Evolutionary conservation across 768 basidiomycete species (phyloP).

Genomic region (Mycena indigotica): DNA sequence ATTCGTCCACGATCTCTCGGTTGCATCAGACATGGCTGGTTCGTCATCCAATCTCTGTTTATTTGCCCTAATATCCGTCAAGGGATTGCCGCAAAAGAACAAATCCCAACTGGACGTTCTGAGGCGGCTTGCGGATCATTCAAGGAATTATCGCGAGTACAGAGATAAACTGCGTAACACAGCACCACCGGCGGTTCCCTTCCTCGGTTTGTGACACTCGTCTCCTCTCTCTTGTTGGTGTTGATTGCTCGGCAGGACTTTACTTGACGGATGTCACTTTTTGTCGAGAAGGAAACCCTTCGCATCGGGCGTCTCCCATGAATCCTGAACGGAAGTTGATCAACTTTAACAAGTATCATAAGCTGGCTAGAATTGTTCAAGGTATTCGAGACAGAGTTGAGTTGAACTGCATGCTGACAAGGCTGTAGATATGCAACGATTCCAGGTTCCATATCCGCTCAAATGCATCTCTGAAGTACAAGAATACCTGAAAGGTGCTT

Average conservation of each 20-base stretch:
- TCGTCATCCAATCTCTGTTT: slow-evolving; percentile 36
- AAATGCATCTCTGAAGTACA: slow-evolving; percentile 91
- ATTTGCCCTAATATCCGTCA: neutral
- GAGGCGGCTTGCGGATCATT: slow-evolving; percentile 87
- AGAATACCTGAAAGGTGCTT: slow-evolving; percentile 69
- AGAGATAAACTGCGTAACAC: slow-evolving; percentile 84
- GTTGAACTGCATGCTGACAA: neutral
- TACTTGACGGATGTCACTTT: slow-evolving; percentile 94
- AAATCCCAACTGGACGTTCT: slow-evolving; percentile 75
- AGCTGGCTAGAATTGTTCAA: slow-evolving; percentile 82
- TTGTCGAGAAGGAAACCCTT: slow-evolving; percentile 92
- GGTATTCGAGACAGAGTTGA: slow-evolving; percentile 42
- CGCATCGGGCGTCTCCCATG: slow-evolving; percentile 76
- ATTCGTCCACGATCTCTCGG: slow-evolving; percentile 92
- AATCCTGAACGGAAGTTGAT: slow-evolving; percentile 78
- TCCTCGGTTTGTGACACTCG: slow-evolving; percentile 67
- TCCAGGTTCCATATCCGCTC: slow-evolving; percentile 84
- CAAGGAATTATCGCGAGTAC: slow-evolving; percentile 89
- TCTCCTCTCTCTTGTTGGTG: slow-evolving; percentile 3
- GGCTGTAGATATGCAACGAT: slow-evolving; percentile 81
- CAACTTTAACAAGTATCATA: slow-evolving; percentile 97
- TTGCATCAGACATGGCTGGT: slow-evolving; percentile 94
- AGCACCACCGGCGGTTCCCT: slow-evolving; percentile 91
- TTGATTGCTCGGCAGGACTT: slow-evolving; percentile 51
- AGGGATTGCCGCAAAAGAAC: slow-evolving; percentile 88